These are phyloP conservation scores for Odonthalia washingtoniensis DNA, from an alignment of 31 red algal genomes.

Conservation along the genomic window DNA sequence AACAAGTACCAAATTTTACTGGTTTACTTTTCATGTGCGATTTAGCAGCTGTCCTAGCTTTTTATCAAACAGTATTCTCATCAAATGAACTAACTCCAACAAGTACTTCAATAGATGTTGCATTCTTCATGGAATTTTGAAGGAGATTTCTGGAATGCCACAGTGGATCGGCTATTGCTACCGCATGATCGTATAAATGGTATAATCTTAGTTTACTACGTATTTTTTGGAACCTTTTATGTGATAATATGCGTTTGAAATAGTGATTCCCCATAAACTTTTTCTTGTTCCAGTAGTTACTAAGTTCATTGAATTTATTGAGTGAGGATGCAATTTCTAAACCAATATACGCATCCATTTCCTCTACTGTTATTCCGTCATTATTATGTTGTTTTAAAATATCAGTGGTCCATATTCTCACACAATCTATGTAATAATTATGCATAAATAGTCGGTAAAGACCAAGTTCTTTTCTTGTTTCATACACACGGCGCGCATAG, in stretches of 20 bases:
- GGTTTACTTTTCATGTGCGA: constrained; percentile 23
- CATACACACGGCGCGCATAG: no score
- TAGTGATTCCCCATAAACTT: constrained; percentile 5
- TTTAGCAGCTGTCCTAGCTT: background rate
- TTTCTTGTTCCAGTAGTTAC: background rate
- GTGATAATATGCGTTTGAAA: background rate
- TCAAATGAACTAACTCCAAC: constrained; percentile 1
- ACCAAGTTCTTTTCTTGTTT: constrained; percentile 28
- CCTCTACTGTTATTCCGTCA: constrained; percentile 10
- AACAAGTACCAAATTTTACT: constrained; percentile 6
- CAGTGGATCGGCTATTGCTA: background rate
- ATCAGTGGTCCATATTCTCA: constrained; percentile 10
- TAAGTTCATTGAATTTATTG: background rate
- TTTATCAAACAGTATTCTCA: constrained; percentile 14
- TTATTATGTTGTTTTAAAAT: background rate
- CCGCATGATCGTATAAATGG: background rate
- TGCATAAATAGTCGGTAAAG: constrained; percentile 8
- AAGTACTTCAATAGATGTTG: background rate
- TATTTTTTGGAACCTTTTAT: constrained; percentile 10
- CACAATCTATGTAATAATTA: constrained; percentile 5
- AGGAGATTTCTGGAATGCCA: constrained; percentile 6
- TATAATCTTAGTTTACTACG: background rate
- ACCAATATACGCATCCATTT: constrained; percentile 9
- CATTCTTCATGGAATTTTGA: background rate
- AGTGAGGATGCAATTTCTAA: constrained; percentile 30